Percentiles rank a stretch among this genome's conserved stretches.
Conservation (phyloP, 1,139 yeast genomes). For the Scheffersomyces insectosa region DNA sequence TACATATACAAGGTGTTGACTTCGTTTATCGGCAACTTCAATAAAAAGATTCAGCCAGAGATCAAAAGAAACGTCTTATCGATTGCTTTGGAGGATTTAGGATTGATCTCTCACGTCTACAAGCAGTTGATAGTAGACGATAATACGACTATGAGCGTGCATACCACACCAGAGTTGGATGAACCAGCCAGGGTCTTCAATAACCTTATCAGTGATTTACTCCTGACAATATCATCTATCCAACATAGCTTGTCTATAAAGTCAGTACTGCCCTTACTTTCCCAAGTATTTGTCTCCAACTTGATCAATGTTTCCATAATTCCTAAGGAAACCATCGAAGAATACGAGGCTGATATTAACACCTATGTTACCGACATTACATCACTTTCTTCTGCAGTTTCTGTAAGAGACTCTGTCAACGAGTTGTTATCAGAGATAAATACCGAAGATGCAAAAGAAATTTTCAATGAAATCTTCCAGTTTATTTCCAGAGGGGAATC, state of each 20-base stretch:
- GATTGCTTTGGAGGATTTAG: conserved; percentile 23
- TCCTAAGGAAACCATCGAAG: conserved; percentile 29
- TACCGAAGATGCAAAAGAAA: conserved; percentile 29
- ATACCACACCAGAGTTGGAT: conserved; percentile 14
- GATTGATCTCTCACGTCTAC: conserved; percentile 15
- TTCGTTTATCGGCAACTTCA: conserved; percentile 32
- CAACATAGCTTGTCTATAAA: conserved; percentile 28
- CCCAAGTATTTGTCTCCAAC: conserved; percentile 19
- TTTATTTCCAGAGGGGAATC: not conserved
- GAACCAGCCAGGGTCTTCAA: conserved; percentile 16
- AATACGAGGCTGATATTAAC: conserved; percentile 58
- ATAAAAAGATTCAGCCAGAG: conserved; percentile 25
- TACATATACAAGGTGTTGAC: conserved; percentile 31
- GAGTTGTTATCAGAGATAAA: conserved; percentile 52
- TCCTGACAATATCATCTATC: conserved; percentile 25
- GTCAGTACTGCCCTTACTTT: conserved; percentile 7
- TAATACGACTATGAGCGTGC: conserved; percentile 4
- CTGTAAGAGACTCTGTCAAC: conserved; percentile 54
- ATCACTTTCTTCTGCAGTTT: conserved; percentile 53
- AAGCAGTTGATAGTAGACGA: conserved; percentile 12
- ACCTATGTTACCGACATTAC: conserved; percentile 70
- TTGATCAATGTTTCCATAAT: conserved; percentile 26
- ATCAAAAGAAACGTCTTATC: conserved; percentile 18
- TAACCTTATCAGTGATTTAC: conserved; percentile 19
- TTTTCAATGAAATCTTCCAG: conserved; percentile 22